phyloP scores from a whole-genome alignment of 306 rosid genomes.

The Vicia villosa region DNA sequence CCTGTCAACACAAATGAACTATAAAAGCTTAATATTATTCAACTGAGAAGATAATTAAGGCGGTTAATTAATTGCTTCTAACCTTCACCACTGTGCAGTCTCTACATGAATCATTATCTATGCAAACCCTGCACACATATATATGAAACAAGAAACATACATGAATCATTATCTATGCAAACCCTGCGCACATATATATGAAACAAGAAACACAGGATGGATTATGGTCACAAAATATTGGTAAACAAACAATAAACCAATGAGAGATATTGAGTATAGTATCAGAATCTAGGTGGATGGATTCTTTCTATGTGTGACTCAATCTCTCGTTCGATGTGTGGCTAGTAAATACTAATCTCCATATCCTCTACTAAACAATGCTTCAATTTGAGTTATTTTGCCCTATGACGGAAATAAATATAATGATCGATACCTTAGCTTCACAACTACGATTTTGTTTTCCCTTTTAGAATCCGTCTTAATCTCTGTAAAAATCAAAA shows the following conservation, averaged over 20 bases:
- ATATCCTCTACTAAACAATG: background rate
- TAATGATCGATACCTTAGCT: background rate
- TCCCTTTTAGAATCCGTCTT: too few species aligned
- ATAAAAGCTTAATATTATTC: background rate
- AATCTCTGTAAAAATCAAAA: too few species aligned
- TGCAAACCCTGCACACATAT: too few species aligned
- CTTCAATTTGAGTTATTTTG: background rate
- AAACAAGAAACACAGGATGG: background rate
- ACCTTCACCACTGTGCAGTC: conserved; percentile 10
- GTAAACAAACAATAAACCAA: background rate
- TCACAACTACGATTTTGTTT: too few species aligned
- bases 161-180: conserved; percentile 15
- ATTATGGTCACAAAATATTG: background rate
- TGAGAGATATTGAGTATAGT: background rate
- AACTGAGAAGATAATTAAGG: background rate
- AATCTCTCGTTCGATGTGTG: background rate
- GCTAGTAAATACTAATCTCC: background rate
- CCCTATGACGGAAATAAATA: background rate
- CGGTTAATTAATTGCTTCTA: background rate
- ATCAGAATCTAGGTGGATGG: background rate
- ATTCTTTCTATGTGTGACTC: conserved; percentile 3
- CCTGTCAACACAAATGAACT: conserved; percentile 28
- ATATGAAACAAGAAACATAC: too few species aligned
- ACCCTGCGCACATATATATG: background rate
- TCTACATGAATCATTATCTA: too few species aligned